phyloP scores from a whole-genome alignment of 1,284 basidiomycete genomes.

The Tremellales sp. region DNA sequence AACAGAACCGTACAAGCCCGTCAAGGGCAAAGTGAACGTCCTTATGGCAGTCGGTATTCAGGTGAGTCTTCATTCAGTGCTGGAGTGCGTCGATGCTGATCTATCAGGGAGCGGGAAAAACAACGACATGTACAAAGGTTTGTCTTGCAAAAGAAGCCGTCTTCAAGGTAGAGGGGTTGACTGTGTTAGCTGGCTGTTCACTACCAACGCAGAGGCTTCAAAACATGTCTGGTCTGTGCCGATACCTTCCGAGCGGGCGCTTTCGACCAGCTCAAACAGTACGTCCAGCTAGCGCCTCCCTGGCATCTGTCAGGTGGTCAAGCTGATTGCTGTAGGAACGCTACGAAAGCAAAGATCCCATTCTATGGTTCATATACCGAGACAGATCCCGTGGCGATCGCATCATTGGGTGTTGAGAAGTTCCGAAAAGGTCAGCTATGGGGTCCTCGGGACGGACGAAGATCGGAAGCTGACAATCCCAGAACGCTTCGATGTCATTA shows the following conservation, averaged over 20 bases:
- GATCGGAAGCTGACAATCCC: slow-evolving; percentile 7
- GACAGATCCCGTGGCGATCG: slow-evolving; percentile 94
- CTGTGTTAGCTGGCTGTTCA: slow-evolving; percentile 72
- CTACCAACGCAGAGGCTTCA: slow-evolving; percentile 95
- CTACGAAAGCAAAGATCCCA: slow-evolving; percentile 96
- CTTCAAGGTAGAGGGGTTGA: background rate
- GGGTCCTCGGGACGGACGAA: background rate
- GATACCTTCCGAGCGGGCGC: slow-evolving; percentile 99
- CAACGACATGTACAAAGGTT: slow-evolving; percentile 89
- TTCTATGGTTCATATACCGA: slow-evolving; percentile 99
- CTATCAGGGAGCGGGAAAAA: slow-evolving; percentile 88
- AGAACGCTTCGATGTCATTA: slow-evolving; percentile 96
- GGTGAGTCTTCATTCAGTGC: slow-evolving; percentile 50
- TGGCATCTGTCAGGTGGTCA: background rate
- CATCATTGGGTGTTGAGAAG: slow-evolving; percentile 88
- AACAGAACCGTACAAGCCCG: slow-evolving; percentile 90
- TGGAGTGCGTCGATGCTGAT: background rate
- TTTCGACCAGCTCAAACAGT: slow-evolving; percentile 89
- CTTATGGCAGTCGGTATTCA: slow-evolving; percentile 98
- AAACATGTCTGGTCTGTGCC: slow-evolving; percentile 97
- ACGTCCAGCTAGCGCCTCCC: slow-evolving; percentile 61
- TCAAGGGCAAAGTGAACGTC: slow-evolving; percentile 90
- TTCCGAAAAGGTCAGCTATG: slow-evolving; percentile 73
- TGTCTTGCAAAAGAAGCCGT: background rate
- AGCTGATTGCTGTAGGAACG: slow-evolving; percentile 51